Base-by-base conservation (phyloP, 164 flowering plant species). In the Litsea cubeba region DNA sequence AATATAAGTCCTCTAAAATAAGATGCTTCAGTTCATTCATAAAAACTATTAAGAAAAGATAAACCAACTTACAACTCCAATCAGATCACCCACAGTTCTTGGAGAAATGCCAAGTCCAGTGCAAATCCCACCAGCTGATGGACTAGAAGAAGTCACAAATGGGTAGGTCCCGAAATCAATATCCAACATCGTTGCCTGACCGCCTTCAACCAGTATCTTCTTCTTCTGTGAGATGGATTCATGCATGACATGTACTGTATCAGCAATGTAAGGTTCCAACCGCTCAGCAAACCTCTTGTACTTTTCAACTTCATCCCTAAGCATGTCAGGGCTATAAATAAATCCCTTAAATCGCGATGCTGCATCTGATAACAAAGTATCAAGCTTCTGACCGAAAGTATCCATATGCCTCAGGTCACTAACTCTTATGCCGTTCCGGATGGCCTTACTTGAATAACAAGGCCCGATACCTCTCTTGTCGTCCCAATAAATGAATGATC, bases 51-150 rank as follows among this genome's bases (percentile, higher is more conserved):
- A 71, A 20, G 23, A 28, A 71, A 32, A 57, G 73, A 72, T 20
- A 62, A 30, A 65, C 25, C 18, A 63, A 82, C 90, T 86, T 79
- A 93, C 99, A 79, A 95, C 99, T 77, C 99, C 99, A 65, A 93
- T 75, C 30, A 95, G 82, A 85, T 95, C 99, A 69, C 99, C 98
- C 62, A 95, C 69, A 23, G 81, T 87, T 81, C 89, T 86, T 10
- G 99, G 99, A 75, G 97, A 92, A 83, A 95, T 90, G 73, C 99
- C 98, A 76, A 95, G 96, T 51, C 99, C 99, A 70, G 92, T 90
- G 86, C 98, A 95, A 65, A 95, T 95, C 23, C 99, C 99, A 80
- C 99, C 99, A 5, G 99, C 99, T 70, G 99, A 95, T 26, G 99
- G 98, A 76, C 91, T 93, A 14, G 99, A 95, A 23, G 99, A 93